Conservation (phyloP, 208 protist genomes). For the Cochliopodium minus region DNA sequence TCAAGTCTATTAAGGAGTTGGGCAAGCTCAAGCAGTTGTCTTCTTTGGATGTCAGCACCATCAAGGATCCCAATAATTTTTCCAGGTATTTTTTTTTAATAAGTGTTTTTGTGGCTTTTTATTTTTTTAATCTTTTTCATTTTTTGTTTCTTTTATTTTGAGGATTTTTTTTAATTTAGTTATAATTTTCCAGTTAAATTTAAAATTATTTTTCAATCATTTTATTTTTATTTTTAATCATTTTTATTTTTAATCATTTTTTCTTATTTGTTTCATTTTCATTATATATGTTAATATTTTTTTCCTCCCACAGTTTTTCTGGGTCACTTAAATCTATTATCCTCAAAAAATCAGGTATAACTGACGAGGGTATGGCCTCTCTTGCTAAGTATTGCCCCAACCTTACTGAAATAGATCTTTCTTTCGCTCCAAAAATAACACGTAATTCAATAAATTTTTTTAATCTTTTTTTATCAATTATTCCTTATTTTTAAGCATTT, state of each 20-base stretch:
- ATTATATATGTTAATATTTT: conserved; percentile 17
- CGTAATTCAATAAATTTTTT: no score
- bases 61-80: no score
- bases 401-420: no score
- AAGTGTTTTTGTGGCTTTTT: background rate
- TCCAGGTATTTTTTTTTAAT: conserved; percentile 1
- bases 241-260: conserved; percentile 9
- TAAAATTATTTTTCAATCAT: background rate
- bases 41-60: no score
- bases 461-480: no score
- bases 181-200: background rate
- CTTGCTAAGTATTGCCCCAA: no score
- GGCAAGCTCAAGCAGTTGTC: no score
- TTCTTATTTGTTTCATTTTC: conserved; percentile 13
- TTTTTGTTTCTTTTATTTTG: conserved; percentile 1
- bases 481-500: background rate
- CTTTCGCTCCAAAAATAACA: no score
- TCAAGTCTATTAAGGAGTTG: no score
- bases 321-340: conserved; percentile 17
- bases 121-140: conserved; percentile 8
- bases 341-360: no score
- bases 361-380: no score
- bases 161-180: background rate
- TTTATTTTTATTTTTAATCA: conserved; percentile 1
- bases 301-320: conserved; percentile 12